phyloP scores from a whole-genome alignment of 805 yeast species.

The Cyberlindnera americana region DNA sequence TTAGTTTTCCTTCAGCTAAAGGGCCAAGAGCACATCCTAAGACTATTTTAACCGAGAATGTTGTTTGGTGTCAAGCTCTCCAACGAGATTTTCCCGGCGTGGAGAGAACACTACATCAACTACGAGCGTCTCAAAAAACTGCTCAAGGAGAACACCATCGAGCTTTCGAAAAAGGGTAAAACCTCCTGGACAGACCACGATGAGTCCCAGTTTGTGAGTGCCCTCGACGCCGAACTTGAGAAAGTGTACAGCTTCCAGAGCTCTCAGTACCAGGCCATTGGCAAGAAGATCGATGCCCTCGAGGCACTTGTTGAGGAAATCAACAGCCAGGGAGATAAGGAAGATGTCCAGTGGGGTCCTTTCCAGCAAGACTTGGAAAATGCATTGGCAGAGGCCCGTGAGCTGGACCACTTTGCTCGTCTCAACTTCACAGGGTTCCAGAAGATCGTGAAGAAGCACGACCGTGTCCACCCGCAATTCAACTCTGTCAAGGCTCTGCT shows the following conservation, averaged over 20 bases:
- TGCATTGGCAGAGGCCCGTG: constrained; percentile 69
- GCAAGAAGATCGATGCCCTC: constrained; percentile 56
- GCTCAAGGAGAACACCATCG: constrained; percentile 62
- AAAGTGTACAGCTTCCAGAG: constrained; percentile 74
- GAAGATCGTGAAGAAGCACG: constrained; percentile 95
- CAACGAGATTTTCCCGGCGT: constrained; percentile 80
- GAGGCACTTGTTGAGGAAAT: constrained; percentile 57
- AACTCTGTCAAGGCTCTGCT: constrained; percentile 82
- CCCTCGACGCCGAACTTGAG: constrained; percentile 66
- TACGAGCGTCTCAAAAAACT: constrained; percentile 64
- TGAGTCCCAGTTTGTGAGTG: constrained; percentile 64
- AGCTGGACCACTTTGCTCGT: constrained; percentile 85
- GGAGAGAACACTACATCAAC: constrained; percentile 73
- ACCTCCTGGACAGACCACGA: constrained; percentile 62
- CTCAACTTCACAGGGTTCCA: constrained; percentile 92
- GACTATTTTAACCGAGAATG: constrained; percentile 48
- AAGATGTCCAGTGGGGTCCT: constrained; percentile 49
- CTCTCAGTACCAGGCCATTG: constrained; percentile 63
- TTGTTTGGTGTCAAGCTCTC: constrained; percentile 81
- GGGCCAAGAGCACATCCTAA: too few species aligned
- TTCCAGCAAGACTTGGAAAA: constrained; percentile 74
- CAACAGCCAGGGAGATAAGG: constrained; percentile 22
- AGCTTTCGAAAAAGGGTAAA: constrained; percentile 9
- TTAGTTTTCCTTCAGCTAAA: too few species aligned
- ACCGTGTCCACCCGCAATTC: constrained; percentile 80